A percentile compares a stretch with the other conserved stretches of the same genome.
Conservation (phyloP, 129 eudicot genomes). For the Artemisia argyi region DNA sequence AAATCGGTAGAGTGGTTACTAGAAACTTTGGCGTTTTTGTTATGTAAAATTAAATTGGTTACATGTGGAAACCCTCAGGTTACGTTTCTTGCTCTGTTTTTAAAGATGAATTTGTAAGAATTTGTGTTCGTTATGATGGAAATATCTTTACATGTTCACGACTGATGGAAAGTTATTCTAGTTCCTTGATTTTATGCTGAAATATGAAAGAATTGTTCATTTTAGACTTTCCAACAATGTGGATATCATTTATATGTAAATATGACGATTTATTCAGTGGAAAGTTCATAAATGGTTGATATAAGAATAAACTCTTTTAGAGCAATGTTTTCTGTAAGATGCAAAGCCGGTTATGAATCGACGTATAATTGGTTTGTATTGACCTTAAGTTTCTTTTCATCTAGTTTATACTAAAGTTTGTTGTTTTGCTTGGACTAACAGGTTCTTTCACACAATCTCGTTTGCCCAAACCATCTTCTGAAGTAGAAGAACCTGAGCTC, state of each 20-base stretch:
- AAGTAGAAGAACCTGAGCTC: conserved; percentile 39
- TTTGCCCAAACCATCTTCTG: conserved; percentile 33
- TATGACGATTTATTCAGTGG: too few species aligned
- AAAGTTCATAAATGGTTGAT: too few species aligned
- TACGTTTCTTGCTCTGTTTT: too few species aligned
- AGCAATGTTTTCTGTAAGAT: too few species aligned
- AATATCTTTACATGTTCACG: too few species aligned
- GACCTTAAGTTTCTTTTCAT: not conserved
- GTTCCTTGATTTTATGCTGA: not conserved
- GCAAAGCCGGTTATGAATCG: too few species aligned
- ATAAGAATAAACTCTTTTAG: too few species aligned
- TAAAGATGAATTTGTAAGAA: too few species aligned
- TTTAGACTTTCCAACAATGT: not conserved
- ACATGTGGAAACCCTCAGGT: not conserved
- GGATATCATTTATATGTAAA: not conserved
- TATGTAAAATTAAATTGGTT: not conserved
- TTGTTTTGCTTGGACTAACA: conserved; percentile 9
- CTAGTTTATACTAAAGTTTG: not conserved
- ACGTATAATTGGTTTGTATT: not conserved
- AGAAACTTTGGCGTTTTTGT: not conserved
- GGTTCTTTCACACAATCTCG: conserved; percentile 49
- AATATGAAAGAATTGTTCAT: not conserved
- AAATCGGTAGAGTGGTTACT: not conserved
- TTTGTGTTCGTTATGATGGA: too few species aligned
- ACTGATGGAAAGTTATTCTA: not conserved